These are phyloP conservation scores for Suhomyces terraborum DNA, from an alignment of 1,139 yeast species.

Conservation along the genomic window DNA sequence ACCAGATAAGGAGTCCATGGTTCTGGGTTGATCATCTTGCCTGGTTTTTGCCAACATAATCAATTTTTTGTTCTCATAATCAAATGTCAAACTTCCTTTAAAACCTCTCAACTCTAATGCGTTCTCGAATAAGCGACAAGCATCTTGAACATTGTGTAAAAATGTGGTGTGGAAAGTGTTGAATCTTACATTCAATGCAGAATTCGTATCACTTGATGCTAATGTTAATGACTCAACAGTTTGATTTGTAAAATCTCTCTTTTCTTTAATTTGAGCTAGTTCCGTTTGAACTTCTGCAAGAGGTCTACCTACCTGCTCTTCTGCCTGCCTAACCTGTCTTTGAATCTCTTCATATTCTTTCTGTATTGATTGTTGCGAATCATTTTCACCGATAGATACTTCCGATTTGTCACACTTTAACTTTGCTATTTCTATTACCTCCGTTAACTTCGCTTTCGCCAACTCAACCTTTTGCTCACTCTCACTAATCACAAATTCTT, in stretches of 20 bases:
- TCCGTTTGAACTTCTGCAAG: constrained; percentile 43
- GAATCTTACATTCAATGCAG: constrained; percentile 49
- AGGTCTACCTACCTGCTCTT: constrained; percentile 36
- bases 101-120: constrained; percentile 72
- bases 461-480: constrained; percentile 18
- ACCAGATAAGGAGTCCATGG: constrained; percentile 86
- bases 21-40: constrained; percentile 58
- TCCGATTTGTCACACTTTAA: constrained; percentile 34
- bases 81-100: constrained; percentile 69
- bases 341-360: constrained; percentile 36
- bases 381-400: constrained; percentile 30
- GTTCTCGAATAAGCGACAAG: constrained; percentile 51
- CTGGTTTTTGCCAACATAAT: constrained; percentile 63
- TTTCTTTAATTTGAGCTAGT: constrained; percentile 26
- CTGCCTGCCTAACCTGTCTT: constrained; percentile 40
- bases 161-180: constrained; percentile 52
- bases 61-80: constrained; percentile 52
- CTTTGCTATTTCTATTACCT: constrained; percentile 32
- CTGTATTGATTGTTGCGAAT: constrained; percentile 40
- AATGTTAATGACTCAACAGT: constrained; percentile 26
- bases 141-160: constrained; percentile 30
- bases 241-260: constrained; percentile 33
- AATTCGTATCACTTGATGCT: constrained; percentile 28
- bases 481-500: constrained; percentile 16
- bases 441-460: constrained; percentile 24